A percentile compares a stretch with the other conserved stretches of the same genome.
These are phyloP conservation scores for Talaromyces verruculosus DNA, from an alignment of 2,329 filamentous ascomycete species.

Conservation along the genomic window DNA sequence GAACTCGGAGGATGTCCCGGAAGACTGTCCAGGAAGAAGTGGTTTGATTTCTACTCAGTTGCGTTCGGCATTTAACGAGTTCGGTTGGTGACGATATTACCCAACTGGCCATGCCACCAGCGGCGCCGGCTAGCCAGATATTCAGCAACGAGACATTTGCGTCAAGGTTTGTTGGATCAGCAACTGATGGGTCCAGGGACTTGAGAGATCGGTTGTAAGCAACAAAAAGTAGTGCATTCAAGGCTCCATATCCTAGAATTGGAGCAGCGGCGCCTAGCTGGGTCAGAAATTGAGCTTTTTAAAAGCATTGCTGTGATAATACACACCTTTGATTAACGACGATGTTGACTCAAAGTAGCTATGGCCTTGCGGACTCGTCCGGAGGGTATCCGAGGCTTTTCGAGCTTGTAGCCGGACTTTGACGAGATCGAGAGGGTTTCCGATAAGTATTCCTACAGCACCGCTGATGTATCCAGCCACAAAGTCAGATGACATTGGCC, in stretches of 20 bases:
- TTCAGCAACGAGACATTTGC: conserved; percentile 57
- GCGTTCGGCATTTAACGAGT: conserved; percentile 83
- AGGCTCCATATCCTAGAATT: conserved; percentile 81
- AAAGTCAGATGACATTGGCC: conserved; percentile 78
- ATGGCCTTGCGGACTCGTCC: conserved; percentile 23
- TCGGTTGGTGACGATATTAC: conserved; percentile 85
- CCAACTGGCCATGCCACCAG: conserved; percentile 82
- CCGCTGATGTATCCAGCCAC: conserved; percentile 91
- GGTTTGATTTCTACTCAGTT: conserved; percentile 55
- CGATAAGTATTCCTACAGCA: conserved; percentile 79
- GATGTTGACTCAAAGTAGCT: conserved; percentile 36
- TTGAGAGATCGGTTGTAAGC: conserved; percentile 83
- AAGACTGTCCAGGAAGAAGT: conserved; percentile 65
- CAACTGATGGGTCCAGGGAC: conserved; percentile 52
- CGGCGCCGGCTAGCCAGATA: conserved; percentile 75
- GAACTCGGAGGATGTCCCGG: conserved; percentile 58
- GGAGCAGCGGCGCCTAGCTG: conserved; percentile 73
- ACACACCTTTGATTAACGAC: conserved; percentile 43
- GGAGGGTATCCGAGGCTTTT: conserved; percentile 17
- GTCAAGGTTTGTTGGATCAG: conserved; percentile 45
- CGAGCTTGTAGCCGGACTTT: conserved; percentile 75
- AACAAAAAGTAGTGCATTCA: conserved; percentile 87
- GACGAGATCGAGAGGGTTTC: conserved; percentile 78
- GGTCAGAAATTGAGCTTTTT: not conserved
- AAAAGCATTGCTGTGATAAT: not conserved